Evolutionary conservation across 129 eudicot genomes (phyloP).

Genomic region (Calendula officinalis): DNA sequence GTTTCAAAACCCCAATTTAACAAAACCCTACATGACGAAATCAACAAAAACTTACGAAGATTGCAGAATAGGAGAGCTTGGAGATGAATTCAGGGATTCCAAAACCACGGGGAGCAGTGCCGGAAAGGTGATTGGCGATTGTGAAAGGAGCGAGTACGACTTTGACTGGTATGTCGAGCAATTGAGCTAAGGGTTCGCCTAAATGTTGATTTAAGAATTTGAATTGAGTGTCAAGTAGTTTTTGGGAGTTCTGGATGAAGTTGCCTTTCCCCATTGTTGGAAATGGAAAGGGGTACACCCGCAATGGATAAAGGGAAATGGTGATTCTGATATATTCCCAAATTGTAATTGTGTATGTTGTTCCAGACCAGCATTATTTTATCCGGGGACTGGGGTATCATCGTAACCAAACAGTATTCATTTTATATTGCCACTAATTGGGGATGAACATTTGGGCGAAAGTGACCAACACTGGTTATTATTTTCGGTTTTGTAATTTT

Average conservation of each 20-base stretch:
- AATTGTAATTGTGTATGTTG: conserved; percentile 2
- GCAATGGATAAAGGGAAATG: conserved; percentile 28
- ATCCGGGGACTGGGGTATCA: background rate
- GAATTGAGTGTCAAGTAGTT: conserved; percentile 34
- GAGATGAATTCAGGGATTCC: conserved; percentile 90
- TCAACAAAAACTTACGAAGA: conserved; percentile 52
- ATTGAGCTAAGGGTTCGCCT: conserved; percentile 50
- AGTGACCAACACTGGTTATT: too few relatives aligned
- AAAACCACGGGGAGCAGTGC: conserved; percentile 93
- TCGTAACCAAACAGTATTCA: background rate
- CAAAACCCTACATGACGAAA: background rate
- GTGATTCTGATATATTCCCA: background rate
- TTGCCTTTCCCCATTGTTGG: conserved; percentile 48
- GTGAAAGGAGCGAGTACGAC: conserved; percentile 64
- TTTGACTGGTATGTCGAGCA: conserved; percentile 58
- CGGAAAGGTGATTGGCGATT: conserved; percentile 53
- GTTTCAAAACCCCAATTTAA: background rate
- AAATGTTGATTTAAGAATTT: conserved; percentile 39
- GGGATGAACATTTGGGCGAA: too few relatives aligned
- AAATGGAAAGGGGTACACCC: background rate
- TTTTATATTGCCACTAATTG: too few relatives aligned
- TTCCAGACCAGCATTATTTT: background rate
- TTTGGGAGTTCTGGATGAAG: conserved; percentile 32
- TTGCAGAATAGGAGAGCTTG: conserved; percentile 62
- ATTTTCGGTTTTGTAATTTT: too few relatives aligned